Evolutionary conservation across 2,329 filamentous ascomycete genomes (phyloP), one percentile per base, ranked within the genome.

Genomic region (Geoglossum cookeanum): DNA sequence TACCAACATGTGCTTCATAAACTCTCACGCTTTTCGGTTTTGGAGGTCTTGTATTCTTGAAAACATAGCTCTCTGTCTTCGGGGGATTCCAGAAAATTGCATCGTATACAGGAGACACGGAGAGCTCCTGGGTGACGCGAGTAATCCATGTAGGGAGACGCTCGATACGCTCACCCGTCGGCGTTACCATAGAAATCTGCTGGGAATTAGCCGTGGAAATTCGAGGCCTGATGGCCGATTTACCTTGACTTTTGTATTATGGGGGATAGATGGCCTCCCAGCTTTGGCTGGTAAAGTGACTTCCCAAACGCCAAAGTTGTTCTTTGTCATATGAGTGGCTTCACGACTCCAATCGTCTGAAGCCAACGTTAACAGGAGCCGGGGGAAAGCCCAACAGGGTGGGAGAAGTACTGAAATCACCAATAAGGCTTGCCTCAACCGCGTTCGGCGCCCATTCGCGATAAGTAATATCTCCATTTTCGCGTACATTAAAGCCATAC

Each of bases 1-100:
- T 98, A 55, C 92, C 92, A 47, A 98, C 89, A 66, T 98, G 92
- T n/a, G 92, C 92, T 71, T 98, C 92, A 71, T 98, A 98, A 59
- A 98, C 89, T 55, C 92, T 84, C n/a, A 80, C 81, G 64, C 89
- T 95, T 58, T 75, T 69, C 0, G 92, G 92, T 75, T 91, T 94
- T 68, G 83, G 81, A 5, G 91, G 92, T 55, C 84, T 79, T 52
- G 78, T 65, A 69, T 97, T 79, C 73, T 94, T 90, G 77, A 94
- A 94, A 57, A 79, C 75, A 68, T 97, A 97, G 65, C 74, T 80
- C 66, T 94, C 81, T 44, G 75, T 72, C 54, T 76, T 69, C 2
- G 89, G 88, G 37, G 92, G 92, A 67, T 97, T 96, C 92, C 92
- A 98, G 74, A 98, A 96, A 56, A 88, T 81, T 29, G 87, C 90